A percentile compares a stretch with the other conserved stretches of the same genome.
Conservation (phyloP, 2,329 filamentous ascomycete genomes). For the Akanthomyces muscarius region DNA sequence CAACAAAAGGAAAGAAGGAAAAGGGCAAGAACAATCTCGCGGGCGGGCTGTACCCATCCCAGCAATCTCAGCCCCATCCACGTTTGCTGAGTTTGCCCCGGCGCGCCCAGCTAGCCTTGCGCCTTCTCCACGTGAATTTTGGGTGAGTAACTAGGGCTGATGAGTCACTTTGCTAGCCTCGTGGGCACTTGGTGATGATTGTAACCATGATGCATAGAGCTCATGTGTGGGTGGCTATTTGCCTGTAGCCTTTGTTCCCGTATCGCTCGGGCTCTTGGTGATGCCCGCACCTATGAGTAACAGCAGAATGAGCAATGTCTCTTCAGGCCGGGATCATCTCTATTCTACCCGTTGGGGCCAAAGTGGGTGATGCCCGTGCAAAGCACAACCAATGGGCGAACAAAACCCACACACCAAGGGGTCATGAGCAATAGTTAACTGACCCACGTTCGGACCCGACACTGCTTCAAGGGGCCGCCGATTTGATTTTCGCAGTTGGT, state of each 20-base stretch:
- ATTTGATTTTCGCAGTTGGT: no score
- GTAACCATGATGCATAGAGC: no score
- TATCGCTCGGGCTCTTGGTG: neutral
- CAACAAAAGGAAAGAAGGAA: neutral
- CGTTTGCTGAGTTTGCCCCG: neutral
- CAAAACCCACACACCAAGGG: neutral
- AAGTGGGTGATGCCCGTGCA: no score
- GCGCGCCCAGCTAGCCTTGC: neutral
- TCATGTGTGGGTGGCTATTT: no score
- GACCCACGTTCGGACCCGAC: neutral
- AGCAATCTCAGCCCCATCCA: neutral
- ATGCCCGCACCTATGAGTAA: neutral
- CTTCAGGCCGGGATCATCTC: no score
- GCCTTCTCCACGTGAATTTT: neutral
- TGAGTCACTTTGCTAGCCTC: neutral
- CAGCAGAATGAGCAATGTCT: no score
- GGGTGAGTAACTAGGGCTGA: neutral
- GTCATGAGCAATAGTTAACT: neutral
- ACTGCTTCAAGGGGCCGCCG: neutral
- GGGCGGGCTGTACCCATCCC: neutral
- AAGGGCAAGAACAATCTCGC: neutral
- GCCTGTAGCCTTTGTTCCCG: no score
- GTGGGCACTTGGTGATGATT: neutral
- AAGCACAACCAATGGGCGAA: no score
- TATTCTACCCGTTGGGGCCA: no score